These are phyloP conservation scores for Heimioporus sp. DNA, from an alignment of 768 basidiomycete genomes.

Conservation along the genomic window DNA sequence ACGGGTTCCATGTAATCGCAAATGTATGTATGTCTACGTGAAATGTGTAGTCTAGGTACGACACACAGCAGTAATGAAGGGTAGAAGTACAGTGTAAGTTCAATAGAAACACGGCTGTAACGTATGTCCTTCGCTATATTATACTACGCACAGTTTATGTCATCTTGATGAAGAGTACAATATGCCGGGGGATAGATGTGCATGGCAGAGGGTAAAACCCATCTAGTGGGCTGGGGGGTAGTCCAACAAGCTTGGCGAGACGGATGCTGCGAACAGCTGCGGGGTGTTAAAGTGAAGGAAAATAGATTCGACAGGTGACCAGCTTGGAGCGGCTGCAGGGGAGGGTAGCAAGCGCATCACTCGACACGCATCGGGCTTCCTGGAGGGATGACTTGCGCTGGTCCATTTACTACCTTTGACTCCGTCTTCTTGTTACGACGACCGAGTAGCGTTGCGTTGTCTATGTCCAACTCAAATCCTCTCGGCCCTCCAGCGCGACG, in stretches of 20 bases:
- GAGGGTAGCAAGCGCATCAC: conserved; percentile 1
- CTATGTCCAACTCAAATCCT: conserved; percentile 83
- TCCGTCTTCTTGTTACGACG: conserved; percentile 50
- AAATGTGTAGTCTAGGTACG: conserved; percentile 9
- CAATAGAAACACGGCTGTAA: conserved; percentile 4
- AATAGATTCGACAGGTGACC: background rate
- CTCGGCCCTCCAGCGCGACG: conserved; percentile 26
- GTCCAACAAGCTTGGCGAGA: background rate
- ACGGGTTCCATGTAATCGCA: background rate
- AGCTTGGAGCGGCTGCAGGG: background rate
- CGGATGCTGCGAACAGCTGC: background rate
- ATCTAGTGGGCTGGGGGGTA: background rate
- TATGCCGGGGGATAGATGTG: conserved; percentile 12
- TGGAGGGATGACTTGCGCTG: conserved; percentile 27
- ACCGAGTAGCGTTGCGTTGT: conserved; percentile 83
- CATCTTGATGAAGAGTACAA: conserved; percentile 6
- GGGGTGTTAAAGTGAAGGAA: background rate
- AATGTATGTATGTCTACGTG: background rate
- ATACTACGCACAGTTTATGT: conserved; percentile 7
- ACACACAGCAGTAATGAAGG: conserved; percentile 12
- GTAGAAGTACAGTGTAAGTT: conserved; percentile 18
- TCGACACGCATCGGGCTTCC: conserved; percentile 35
- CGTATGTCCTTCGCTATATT: conserved; percentile 15
- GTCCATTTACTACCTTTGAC: conserved; percentile 33
- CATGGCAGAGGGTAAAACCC: conserved; percentile 5